Percentiles rank a stretch among this genome's conserved stretches.
These are phyloP conservation scores for Cytospora chrysosperma DNA, from an alignment of 2,329 filamentous ascomycete species.

Conservation along the genomic window DNA sequence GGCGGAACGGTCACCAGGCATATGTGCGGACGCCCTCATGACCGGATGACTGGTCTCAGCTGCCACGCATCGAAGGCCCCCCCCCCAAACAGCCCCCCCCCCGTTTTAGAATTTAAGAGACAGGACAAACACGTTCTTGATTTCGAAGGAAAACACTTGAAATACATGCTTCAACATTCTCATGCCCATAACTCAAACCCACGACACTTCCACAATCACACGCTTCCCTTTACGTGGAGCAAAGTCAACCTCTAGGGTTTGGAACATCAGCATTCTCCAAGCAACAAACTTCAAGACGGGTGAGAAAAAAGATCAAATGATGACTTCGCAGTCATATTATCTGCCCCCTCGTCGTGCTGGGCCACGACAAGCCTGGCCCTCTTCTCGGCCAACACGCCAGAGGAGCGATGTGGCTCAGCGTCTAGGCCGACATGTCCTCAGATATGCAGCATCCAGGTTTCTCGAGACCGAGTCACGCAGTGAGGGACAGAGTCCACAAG, in stretches of 20 bases:
- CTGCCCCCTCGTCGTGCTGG: not conserved
- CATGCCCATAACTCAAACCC: not conserved
- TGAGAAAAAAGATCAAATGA: not conserved
- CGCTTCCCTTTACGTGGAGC: too few relatives aligned
- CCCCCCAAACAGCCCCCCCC: too few relatives aligned
- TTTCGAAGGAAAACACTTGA: not conserved
- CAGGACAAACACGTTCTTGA: not conserved
- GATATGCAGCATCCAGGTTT: not conserved
- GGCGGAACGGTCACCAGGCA: conserved; percentile 10
- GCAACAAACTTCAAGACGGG: not conserved
- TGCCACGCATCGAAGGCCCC: conserved; percentile 10
- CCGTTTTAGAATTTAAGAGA: not conserved
- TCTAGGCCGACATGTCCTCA: not conserved
- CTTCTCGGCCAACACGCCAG: not conserved
- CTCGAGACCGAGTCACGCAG: not conserved
- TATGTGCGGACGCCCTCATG: not conserved
- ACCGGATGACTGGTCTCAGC: conserved; percentile 7
- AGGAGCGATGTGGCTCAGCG: conserved; percentile 9
- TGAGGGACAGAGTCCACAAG: not conserved
- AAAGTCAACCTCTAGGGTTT: too few relatives aligned
- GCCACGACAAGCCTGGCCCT: not conserved
- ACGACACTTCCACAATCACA: not conserved
- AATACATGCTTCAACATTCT: not conserved
- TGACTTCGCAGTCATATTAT: conserved; percentile 4
- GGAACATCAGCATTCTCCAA: too few relatives aligned